These are phyloP conservation scores for Arabidopsis hybrid DNA, from an alignment of 441 rosid genomes.

Conservation along the genomic window DNA sequence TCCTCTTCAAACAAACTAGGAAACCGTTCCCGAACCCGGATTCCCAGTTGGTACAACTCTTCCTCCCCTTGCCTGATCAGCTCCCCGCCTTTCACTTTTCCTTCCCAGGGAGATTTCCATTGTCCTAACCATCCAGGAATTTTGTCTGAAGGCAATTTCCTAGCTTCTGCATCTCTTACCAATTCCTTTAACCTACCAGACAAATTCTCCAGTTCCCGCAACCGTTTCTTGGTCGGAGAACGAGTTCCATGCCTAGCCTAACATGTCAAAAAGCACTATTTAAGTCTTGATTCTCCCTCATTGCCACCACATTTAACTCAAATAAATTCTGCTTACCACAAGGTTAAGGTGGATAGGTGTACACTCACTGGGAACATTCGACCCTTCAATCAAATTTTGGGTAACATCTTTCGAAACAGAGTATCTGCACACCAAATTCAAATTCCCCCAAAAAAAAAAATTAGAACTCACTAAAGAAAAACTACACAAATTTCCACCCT, in stretches of 20 bases:
- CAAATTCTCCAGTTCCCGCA: slow-evolving; percentile 72
- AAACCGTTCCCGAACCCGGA: slow-evolving; percentile 75
- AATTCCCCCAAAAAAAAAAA: background rate
- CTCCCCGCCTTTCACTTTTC: slow-evolving; percentile 87
- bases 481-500: background rate
- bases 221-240: slow-evolving; percentile 88
- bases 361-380: slow-evolving; percentile 66
- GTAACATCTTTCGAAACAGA: slow-evolving; percentile 59
- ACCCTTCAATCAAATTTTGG: slow-evolving; percentile 48
- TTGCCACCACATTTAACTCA: background rate
- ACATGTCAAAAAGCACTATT: background rate
- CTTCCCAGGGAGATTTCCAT: slow-evolving; percentile 91
- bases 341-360: slow-evolving; percentile 85
- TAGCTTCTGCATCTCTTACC: slow-evolving; percentile 62
- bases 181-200: slow-evolving; percentile 68
- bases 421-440: slow-evolving; percentile 60
- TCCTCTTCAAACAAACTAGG: slow-evolving; percentile 73
- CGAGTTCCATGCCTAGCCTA: slow-evolving; percentile 99
- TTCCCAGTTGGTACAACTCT: slow-evolving; percentile 81
- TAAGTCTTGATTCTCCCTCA: slow-evolving; percentile 24
- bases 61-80: slow-evolving; percentile 78
- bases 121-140: slow-evolving; percentile 76
- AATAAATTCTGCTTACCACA: slow-evolving; percentile 61
- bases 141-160: slow-evolving; percentile 49
- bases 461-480: slow-evolving; percentile 6